Conservation (phyloP, 208 protist genomes). For the Tritrichomonas foetus region DNA sequence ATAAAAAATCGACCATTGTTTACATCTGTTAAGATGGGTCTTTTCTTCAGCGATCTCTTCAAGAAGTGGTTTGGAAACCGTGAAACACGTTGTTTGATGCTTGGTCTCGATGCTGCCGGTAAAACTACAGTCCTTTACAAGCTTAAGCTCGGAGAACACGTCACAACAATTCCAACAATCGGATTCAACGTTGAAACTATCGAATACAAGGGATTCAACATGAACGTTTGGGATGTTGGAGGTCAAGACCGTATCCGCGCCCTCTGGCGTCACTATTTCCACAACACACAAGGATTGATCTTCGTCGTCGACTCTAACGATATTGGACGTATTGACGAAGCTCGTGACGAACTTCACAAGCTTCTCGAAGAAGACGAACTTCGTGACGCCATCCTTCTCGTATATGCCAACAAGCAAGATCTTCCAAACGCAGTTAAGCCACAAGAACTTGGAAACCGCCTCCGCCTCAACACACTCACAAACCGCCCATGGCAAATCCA, state of each 20-base stretch:
- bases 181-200: conserved; percentile 80
- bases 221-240: conserved; percentile 84
- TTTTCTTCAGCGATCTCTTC: conserved; percentile 47
- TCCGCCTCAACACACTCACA: conserved; percentile 77
- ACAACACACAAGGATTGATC: conserved; percentile 86
- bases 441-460: conserved; percentile 85
- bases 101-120: conserved; percentile 85
- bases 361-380: conserved; percentile 94
- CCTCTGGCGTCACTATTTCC: conserved; percentile 88
- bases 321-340: conserved; percentile 70
- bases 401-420: conserved; percentile 99
- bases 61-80: conserved; percentile 43
- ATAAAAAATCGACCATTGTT: background rate
- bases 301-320: conserved; percentile 93
- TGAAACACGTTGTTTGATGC: conserved; percentile 86
- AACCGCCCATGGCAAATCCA: conserved; percentile 86
- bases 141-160: conserved; percentile 84
- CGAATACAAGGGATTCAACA: conserved; percentile 89
- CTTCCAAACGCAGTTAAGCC: conserved; percentile 89
- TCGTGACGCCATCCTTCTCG: conserved; percentile 80
- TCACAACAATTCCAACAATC: conserved; percentile 90
- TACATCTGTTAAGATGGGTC: conserved; percentile 38
- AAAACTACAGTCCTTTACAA: conserved; percentile 87
- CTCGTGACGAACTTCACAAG: conserved; percentile 67
- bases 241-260: conserved; percentile 87